Evolutionary conservation across 345 rosid genomes (phyloP).

Genomic region (Cardamine resedifolia): DNA sequence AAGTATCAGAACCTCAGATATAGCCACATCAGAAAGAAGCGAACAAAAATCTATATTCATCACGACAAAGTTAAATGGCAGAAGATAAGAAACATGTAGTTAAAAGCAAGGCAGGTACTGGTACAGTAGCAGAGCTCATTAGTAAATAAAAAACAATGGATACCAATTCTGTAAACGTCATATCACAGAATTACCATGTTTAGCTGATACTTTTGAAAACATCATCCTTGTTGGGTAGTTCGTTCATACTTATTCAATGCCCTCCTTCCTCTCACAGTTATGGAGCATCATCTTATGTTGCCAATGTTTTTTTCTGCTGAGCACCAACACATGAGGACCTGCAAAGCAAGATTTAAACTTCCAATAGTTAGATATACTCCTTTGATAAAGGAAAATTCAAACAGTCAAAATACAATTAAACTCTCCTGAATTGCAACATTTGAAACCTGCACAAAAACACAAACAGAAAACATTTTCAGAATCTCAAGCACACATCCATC

Average conservation of each 20-base stretch:
- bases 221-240: constrained; percentile 1
- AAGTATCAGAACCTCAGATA: constrained; percentile 7
- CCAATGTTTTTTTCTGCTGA: not conserved
- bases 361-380: constrained; percentile 22
- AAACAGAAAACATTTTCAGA: constrained; percentile 52
- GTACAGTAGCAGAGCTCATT: not conserved
- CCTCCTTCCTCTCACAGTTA: constrained; percentile 14
- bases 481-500: constrained; percentile 33
- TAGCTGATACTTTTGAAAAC: constrained; percentile 10
- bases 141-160: not conserved
- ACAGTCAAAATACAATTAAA: constrained; percentile 35
- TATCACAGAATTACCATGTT: constrained; percentile 17
- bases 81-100: constrained; percentile 1
- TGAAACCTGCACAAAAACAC: constrained; percentile 82
- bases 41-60: not conserved
- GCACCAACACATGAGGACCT: constrained; percentile 29
- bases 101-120: not conserved
- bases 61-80: constrained; percentile 1
- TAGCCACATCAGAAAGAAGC: constrained; percentile 7
- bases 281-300: constrained; percentile 4
- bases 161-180: not conserved
- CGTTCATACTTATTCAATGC: not conserved
- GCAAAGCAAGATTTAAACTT: constrained; percentile 26
- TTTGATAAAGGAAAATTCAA: not conserved
- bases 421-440: constrained; percentile 56